Base-by-base conservation (phyloP, 139 green algal species). In the Micractinium conductrix region DNA sequence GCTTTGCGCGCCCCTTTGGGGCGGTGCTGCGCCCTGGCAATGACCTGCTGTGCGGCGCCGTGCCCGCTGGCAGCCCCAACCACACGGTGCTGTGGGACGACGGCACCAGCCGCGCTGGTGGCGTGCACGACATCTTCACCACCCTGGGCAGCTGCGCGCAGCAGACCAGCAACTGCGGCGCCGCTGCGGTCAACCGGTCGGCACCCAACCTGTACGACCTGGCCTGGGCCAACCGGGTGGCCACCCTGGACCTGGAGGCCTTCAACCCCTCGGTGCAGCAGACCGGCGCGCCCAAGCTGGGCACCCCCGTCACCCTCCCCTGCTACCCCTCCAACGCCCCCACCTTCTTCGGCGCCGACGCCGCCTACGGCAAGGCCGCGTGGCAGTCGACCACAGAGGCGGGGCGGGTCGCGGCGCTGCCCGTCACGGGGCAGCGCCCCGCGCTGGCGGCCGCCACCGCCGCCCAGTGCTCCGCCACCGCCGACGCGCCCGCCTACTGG, bases 191-290 rank as follows among this genome's bases (percentile, higher is more conserved):
- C 28, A 85, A 85, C 38, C 16, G 43, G 30, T 65, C 80, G 2
- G 80, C 80, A 30, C 69, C 80, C 26, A 85, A 85, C 53, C 38
- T 80, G 30, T 85, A 63, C 37, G 80, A 85, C 70, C 43, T 85
- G 55, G 40, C 70, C 14, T 85, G 80, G 80, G 43, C 50, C 40
- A 85, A 80, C 80, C 30, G n/a, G 2, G 70, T 67, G 30, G 53
- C 69, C 4, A 24, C 69, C 24, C 53, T 80, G 53, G 80, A 85
- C 70, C 35, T 85, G 69, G 80, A 68, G 22, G 53, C 48, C 38
- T 43, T 72, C 69, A 85, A 85, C 70, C 55, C 80, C 17, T n/a
- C 24, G 28, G 78, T 74, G 42, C 78, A 83, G 78, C 42, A 44
- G 16, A 74, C 62, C 78, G 30, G 30, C 26, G 80, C 44, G 38